Evolutionary conservation across 2,329 filamentous ascomycete species (phyloP), one percentile per base, ranked within the genome.

Genomic region (Botrytis byssoidea): DNA sequence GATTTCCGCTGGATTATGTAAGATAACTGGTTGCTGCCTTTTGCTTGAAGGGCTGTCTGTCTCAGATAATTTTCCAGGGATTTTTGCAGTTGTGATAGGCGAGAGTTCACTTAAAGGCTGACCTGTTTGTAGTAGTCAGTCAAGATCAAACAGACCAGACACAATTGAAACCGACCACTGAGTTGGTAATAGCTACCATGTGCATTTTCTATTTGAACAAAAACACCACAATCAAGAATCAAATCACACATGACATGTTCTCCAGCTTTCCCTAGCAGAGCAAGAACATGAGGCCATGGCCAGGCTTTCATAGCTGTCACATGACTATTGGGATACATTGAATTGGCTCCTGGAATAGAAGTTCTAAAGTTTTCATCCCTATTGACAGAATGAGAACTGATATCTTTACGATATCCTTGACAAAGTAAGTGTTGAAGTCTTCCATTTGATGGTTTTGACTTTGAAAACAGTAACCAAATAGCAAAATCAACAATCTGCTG

Each of bases 181-280:
- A 97, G 81, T 81, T 98, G 95, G 77, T 90, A 89, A 79, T 92
- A 91, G 78, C 93, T 94, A 3, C 88, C 88, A 72, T 83, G 85
- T 18, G 88, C 88, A 37, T 84, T 84, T 57, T 88, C 83, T 18
- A 97, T 82, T 6, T 87, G 83, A 20, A 88, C 79, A 79, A 96
- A 99, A 9, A 98, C 83, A 10, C 92, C 92, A 81, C 91, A 93
- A 75, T 96, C 89, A 3, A 95, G 82, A 8, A 98, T 85, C 74
- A 97, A 83, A 77, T 92, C 87, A 70, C 93, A 86, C 88, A 98
- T 93, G 74, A 95, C 90, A 37, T 86, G 86, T 75, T 97, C 92
- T 4, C 93, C 93, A 66, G 89, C 89, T 74, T 87, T 87, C 0
- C 95, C 96, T 18, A 98, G 83, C 7, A 97, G 83, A 40, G 87